A percentile compares a stretch with the other conserved stretches of the same genome.
Conservation (phyloP, 176 grass and related monocot species). For the Eragrostis nindensis region DNA sequence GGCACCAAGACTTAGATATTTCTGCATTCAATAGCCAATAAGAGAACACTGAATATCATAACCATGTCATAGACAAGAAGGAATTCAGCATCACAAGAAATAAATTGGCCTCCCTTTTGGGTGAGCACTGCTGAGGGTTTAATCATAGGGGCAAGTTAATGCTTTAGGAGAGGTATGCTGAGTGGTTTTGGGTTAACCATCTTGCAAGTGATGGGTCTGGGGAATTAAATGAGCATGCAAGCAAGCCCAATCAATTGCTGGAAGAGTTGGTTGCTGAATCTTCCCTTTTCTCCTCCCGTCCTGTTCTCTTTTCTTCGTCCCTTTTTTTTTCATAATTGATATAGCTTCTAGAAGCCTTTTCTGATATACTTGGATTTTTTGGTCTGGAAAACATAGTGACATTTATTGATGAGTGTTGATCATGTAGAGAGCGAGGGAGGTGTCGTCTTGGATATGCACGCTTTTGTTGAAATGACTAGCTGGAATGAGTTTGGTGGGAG, state of each 20-base stretch:
- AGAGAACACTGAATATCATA: background rate
- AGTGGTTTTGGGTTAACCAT: slow-evolving; percentile 55
- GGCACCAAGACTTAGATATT: background rate
- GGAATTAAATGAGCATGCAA: slow-evolving; percentile 37
- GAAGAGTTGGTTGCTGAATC: slow-evolving; percentile 41
- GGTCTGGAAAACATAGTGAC: background rate
- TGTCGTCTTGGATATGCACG: background rate
- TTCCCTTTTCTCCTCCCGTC: background rate
- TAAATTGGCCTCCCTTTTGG: slow-evolving; percentile 53
- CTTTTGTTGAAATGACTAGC: slow-evolving; percentile 3
- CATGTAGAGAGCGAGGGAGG: slow-evolving; percentile 5
- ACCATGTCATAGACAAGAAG: background rate
- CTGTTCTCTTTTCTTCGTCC: background rate
- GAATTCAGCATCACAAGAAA: slow-evolving; percentile 10
- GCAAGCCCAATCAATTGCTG: slow-evolving; percentile 51
- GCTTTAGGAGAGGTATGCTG: background rate
- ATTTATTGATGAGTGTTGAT: slow-evolving; percentile 29
- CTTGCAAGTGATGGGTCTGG: slow-evolving; percentile 19
- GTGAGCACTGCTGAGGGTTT: slow-evolving; percentile 40
- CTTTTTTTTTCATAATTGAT: background rate
- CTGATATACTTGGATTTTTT: background rate
- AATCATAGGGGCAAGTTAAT: slow-evolving; percentile 45
- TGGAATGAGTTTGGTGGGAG: slow-evolving; percentile 39
- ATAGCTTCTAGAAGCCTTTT: slow-evolving; percentile 42
- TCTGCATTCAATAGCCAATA: slow-evolving; percentile 29